phyloP scores from a whole-genome alignment of 1,139 yeast genomes.

The Saccharomyces pastorianus region DNA sequence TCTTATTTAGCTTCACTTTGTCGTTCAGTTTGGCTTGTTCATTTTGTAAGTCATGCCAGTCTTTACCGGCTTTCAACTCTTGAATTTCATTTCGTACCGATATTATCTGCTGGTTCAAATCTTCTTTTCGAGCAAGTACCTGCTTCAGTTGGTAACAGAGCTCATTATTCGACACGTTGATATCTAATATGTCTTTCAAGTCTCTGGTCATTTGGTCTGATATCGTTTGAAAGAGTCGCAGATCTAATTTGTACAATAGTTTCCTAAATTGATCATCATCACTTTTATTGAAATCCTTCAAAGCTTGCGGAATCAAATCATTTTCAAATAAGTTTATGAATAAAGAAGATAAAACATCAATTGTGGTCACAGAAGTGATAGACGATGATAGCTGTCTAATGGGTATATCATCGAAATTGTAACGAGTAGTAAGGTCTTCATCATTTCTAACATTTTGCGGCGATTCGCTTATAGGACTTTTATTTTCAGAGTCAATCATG shows the following conservation, averaged over 20 bases:
- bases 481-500: background rate
- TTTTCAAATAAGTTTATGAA: slow-evolving; percentile 16
- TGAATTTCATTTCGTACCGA: slow-evolving; percentile 13
- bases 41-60: slow-evolving; percentile 13
- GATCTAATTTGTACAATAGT: slow-evolving; percentile 23
- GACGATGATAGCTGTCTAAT: slow-evolving; percentile 20
- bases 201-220: slow-evolving; percentile 17
- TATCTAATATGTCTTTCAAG: slow-evolving; percentile 25
- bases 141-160: slow-evolving; percentile 21
- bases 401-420: slow-evolving; percentile 16
- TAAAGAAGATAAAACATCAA: slow-evolving; percentile 19
- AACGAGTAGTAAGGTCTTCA: slow-evolving; percentile 5
- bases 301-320: slow-evolving; percentile 18
- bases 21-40: slow-evolving; percentile 11
- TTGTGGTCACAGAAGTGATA: slow-evolving; percentile 21
- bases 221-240: slow-evolving; percentile 20
- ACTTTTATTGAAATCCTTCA: slow-evolving; percentile 12
- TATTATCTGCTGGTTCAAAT: slow-evolving; percentile 16
- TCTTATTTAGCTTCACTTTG: slow-evolving; percentile 14
- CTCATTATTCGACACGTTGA: slow-evolving; percentile 28
- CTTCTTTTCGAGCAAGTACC: slow-evolving; percentile 12
- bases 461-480: background rate
- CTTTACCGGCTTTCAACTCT: slow-evolving; percentile 12
- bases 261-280: slow-evolving; percentile 9
- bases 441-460: background rate